phyloP scores from a whole-genome alignment of 805 yeast species.

The Ogataea neopini region DNA sequence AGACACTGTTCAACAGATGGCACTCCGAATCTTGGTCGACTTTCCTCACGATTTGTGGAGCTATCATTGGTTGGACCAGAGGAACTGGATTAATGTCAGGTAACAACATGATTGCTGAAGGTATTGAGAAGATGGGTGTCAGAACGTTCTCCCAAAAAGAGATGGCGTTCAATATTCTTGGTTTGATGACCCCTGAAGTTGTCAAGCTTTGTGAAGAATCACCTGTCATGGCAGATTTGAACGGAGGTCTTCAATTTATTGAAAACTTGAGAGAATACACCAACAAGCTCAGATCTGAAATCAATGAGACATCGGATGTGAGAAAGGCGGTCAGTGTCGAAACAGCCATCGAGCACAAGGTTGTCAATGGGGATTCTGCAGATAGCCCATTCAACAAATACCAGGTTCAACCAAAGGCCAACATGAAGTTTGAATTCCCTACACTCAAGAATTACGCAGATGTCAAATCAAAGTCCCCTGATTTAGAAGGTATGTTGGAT shows the following conservation, averaged over 20 bases:
- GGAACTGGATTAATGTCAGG: conserved; percentile 99
- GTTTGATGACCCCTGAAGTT: conserved; percentile 85
- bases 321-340: conserved; percentile 95
- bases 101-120: conserved; percentile 96
- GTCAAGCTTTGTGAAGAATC: conserved; percentile 85
- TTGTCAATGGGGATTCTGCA: conserved; percentile 83
- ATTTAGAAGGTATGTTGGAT: conserved; percentile 87
- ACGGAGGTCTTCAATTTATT: conserved; percentile 96
- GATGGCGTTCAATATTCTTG: conserved; percentile 98
- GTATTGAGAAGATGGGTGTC: conserved; percentile 92
- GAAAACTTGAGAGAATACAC: conserved; percentile 90
- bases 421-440: conserved; percentile 94
- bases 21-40: conserved; percentile 95
- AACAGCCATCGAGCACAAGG: conserved; percentile 82
- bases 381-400: conserved; percentile 83
- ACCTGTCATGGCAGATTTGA: conserved; percentile 97
- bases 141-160: conserved; percentile 98
- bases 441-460: conserved; percentile 73
- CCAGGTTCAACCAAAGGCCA: conserved; percentile 88
- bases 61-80: conserved; percentile 99
- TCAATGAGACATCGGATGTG: conserved; percentile 81
- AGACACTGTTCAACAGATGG: conserved; percentile 98
- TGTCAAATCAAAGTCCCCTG: conserved; percentile 65
- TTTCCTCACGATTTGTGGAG: conserved; percentile 96
- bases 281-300: conserved; percentile 71